phyloP scores from a whole-genome alignment of 495 filamentous ascomycete genomes.

The Penicillium atrosanguineum region DNA sequence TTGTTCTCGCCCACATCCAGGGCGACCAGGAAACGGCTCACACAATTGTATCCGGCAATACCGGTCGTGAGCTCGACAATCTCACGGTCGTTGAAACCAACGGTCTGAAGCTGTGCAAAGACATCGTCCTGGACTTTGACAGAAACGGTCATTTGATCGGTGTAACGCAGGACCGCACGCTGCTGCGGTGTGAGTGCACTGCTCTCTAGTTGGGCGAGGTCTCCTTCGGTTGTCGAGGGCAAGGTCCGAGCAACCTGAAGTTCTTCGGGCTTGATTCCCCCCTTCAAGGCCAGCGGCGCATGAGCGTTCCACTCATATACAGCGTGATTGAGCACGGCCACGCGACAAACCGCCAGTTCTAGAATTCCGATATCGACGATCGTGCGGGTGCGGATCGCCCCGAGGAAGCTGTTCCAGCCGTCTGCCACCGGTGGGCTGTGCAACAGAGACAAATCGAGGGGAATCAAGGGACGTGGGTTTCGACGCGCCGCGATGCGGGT shows the following conservation, averaged over 20 bases:
- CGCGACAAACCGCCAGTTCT: conserved; percentile 47
- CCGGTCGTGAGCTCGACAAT: conserved; percentile 70
- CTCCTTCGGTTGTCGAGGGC: conserved; percentile 30
- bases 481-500: conserved; percentile 59
- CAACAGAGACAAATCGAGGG: conserved; percentile 67
- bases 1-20: conserved; percentile 64
- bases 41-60: conserved; percentile 82
- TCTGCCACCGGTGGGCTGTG: conserved; percentile 68
- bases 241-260: conserved; percentile 46
- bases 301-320: conserved; percentile 82
- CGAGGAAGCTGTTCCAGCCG: conserved; percentile 76
- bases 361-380: conserved; percentile 58
- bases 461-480: conserved; percentile 59
- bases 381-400: conserved; percentile 64
- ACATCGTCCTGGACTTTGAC: conserved; percentile 58
- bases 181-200: conserved; percentile 55
- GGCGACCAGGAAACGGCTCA: conserved; percentile 79
- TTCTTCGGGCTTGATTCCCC: conserved; percentile 37
- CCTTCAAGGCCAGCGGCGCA: conserved; percentile 57
- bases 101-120: conserved; percentile 56
- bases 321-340: conserved; percentile 69
- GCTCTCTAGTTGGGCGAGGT: conserved; percentile 20
- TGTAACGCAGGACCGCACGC: conserved; percentile 59
- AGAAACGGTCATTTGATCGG: conserved; percentile 39
- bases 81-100: conserved; percentile 56